These are phyloP conservation scores for Priceomyces fermenticarens DNA, from an alignment of 805 yeast species.

Conservation along the genomic window DNA sequence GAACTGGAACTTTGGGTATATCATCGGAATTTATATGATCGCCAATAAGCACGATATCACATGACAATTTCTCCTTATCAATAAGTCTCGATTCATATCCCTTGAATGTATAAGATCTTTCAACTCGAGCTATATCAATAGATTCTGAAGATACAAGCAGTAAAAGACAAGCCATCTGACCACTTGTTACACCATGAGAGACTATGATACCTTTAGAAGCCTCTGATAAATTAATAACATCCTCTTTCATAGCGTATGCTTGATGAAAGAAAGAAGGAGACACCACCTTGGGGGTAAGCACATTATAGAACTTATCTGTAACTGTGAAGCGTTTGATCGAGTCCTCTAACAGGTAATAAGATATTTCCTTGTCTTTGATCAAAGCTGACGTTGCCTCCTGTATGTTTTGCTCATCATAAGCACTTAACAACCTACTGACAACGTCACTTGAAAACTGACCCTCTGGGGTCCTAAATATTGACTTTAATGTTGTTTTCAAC, in stretches of 20 bases:
- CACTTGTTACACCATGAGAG: conserved; percentile 56
- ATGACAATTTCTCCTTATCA: conserved; percentile 64
- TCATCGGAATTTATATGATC: conserved; percentile 4
- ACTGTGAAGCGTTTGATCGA: conserved; percentile 49
- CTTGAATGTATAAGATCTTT: conserved; percentile 48
- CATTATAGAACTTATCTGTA: conserved; percentile 48
- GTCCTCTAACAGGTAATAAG: conserved; percentile 40
- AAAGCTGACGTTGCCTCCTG: conserved; percentile 49
- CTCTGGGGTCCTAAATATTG: conserved; percentile 56
- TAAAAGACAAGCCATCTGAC: conserved; percentile 60
- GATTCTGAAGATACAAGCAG: conserved; percentile 46
- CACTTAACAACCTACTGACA: conserved; percentile 47
- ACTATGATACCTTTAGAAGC: conserved; percentile 53
- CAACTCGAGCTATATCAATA: conserved; percentile 50
- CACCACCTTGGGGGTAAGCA: conserved; percentile 37
- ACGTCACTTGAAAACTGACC: conserved; percentile 43
- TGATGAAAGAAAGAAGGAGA: conserved; percentile 37
- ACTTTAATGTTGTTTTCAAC: conserved; percentile 43
- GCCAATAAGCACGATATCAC: conserved; percentile 52
- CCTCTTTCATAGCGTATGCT: conserved; percentile 46
- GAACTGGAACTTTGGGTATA: conserved; percentile 39
- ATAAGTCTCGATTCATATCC: conserved; percentile 76
- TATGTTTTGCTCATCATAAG: conserved; percentile 44
- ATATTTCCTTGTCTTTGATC: conserved; percentile 55
- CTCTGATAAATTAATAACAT: conserved; percentile 38